Evolutionary conservation across 192 early-diverging fungal species (phyloP).

Genomic region (Coemansia aciculifera): DNA sequence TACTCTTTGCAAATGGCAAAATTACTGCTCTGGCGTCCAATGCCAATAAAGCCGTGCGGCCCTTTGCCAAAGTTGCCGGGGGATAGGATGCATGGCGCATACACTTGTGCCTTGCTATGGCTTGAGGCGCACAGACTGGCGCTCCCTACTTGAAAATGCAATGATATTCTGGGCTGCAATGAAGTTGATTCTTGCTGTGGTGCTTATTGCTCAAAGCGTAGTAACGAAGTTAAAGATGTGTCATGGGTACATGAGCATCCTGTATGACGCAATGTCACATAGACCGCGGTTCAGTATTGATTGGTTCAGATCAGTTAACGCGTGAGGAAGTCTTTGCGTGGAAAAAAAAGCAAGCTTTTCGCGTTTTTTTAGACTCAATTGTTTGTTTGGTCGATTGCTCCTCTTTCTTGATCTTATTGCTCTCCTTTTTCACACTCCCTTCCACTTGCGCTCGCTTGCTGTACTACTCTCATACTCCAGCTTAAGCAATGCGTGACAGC

Average conservation of each 20-base stretch:
- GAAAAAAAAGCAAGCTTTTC: neutral
- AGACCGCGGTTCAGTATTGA: neutral
- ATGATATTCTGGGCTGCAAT: neutral
- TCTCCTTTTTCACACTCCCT: neutral
- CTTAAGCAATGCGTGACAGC: neutral
- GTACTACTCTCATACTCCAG: neutral
- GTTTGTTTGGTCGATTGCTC: neutral
- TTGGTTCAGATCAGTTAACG: neutral
- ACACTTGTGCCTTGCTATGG: neutral
- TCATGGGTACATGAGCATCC: neutral
- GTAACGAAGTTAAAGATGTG: neutral
- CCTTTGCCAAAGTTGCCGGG: neutral
- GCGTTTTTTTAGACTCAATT: neutral
- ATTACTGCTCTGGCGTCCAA: constrained; percentile 2
- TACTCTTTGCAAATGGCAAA: neutral
- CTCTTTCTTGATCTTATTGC: neutral
- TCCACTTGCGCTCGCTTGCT: neutral
- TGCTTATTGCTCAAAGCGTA: neutral
- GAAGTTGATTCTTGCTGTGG: neutral
- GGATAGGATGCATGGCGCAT: neutral
- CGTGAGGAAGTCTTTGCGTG: neutral
- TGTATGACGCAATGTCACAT: neutral
- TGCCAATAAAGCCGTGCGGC: constrained; percentile 9
- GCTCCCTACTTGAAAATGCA: neutral
- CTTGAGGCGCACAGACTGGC: neutral